These are phyloP conservation scores for Inonotus hispidus DNA, from an alignment of 1,284 basidiomycete genomes.

Conservation along the genomic window DNA sequence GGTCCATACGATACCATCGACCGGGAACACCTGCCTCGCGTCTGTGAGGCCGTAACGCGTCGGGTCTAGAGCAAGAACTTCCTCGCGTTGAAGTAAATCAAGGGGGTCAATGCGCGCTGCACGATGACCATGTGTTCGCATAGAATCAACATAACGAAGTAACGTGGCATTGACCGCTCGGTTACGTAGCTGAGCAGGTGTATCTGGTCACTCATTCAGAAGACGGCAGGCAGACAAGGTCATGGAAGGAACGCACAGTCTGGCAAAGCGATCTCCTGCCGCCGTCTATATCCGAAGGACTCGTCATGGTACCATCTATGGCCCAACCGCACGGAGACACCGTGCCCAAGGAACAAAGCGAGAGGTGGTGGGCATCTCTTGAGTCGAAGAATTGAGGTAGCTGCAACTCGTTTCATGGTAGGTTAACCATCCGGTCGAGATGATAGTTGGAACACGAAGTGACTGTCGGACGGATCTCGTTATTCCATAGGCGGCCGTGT, in stretches of 20 bases:
- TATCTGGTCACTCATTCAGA: constrained; percentile 44
- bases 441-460: neutral
- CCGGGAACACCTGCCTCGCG: constrained; percentile 50
- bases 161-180: constrained; percentile 71
- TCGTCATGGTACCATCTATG: constrained; percentile 64
- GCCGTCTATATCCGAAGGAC: constrained; percentile 75
- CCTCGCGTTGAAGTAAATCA: constrained; percentile 79
- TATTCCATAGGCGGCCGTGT: neutral
- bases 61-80: constrained; percentile 77
- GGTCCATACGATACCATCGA: constrained; percentile 80
- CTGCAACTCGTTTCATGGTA: too few relatives aligned
- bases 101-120: constrained; percentile 83
- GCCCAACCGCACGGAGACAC: neutral
- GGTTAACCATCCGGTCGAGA: neutral
- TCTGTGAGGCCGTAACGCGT: constrained; percentile 69
- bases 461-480: neutral
- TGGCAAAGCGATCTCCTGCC: constrained; percentile 57
- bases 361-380: too few relatives aligned
- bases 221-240: neutral
- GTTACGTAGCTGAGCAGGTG: constrained; percentile 68
- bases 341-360: too few relatives aligned
- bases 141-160: constrained; percentile 82
- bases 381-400: too few relatives aligned
- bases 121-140: constrained; percentile 75
- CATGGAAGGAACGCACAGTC: constrained; percentile 55